Percentiles rank a stretch among this genome's conserved stretches.
Evolutionary conservation across 2,329 filamentous ascomycete species (phyloP).

Genomic region (Cercospora sp.): DNA sequence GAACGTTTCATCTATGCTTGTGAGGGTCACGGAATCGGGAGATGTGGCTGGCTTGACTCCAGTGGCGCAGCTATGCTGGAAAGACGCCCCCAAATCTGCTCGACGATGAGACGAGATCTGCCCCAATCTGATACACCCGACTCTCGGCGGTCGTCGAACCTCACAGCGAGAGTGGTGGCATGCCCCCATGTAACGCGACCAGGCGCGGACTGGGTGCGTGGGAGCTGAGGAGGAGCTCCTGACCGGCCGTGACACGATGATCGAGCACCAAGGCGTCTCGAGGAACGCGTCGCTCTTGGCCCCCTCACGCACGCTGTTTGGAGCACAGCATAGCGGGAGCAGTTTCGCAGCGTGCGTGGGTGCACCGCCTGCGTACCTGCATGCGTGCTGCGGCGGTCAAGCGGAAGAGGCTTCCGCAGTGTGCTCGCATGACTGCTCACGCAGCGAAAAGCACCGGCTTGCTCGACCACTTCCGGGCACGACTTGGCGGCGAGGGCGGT

Average conservation of each 20-base stretch:
- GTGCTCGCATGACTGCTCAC: neutral
- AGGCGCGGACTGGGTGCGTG: neutral
- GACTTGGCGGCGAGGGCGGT: neutral
- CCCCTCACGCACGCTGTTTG: neutral
- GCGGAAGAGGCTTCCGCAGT: constrained; percentile 6
- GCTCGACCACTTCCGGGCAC: neutral
- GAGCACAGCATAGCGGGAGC: neutral
- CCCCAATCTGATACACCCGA: neutral
- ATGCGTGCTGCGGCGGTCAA: constrained; percentile 10
- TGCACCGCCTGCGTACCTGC: constrained; percentile 2
- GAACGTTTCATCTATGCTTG: constrained; percentile 9
- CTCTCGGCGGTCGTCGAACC: neutral
- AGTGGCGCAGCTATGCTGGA: neutral
- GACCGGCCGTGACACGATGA: neutral
- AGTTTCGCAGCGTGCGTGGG: neutral
- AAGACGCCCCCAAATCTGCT: neutral
- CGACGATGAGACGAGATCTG: neutral
- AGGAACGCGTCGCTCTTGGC: neutral
- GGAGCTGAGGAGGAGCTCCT: neutral
- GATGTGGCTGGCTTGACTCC: neutral
- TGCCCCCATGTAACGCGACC: neutral
- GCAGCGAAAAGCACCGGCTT: neutral
- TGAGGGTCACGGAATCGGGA: neutral
- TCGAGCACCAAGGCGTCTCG: neutral
- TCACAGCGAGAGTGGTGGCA: neutral